Base-by-base conservation (phyloP, 306 rosid genomes). In the Vachellia collinsii region DNA sequence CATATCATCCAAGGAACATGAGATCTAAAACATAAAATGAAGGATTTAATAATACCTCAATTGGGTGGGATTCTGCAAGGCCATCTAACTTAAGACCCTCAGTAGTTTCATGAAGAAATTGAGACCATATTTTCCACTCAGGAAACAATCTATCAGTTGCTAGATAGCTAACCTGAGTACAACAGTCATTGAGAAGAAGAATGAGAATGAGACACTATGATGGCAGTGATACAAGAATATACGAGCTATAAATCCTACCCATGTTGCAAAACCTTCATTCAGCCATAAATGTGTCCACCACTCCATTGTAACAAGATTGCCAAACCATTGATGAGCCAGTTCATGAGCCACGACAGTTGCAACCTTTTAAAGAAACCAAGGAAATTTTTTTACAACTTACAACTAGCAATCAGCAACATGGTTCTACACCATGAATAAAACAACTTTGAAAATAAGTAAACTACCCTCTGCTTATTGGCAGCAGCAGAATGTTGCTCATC, bases 281-380 rank as follows among this genome's bases (percentile, higher is more conserved):
- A 94, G 83, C 99, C 99, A 94, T 74, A 94, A 87, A 88, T 94
- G 92, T n/a, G 97, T 92, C 99, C 99, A 94, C 99, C 99, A 94
- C 85, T 92, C 99, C 99, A 92, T 92, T 23, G 97, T 94, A 75
- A 94, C 99, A 77, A 94, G 97, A 86, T 94, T 91, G 22, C 99
- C 99, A 85, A 94, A 94, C 99, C 99, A 94, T 80, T 94, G 97
- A 74, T 94, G 99, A 53, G 99, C 99, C 79, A 94, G 87, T 86
- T 94, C 99, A 83, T 94, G 99, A 77, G 97, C 94, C 80, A 94
- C 99, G 23, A 90, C 94, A 69, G 74, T 88, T 4, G 97, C 97
- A 80, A 94, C 99, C 99, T 94, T 94, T 70, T 44, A 75, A 67
- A 84, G 74, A 6, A 83, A 78, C 39, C 82, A 86, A 84, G 85